Conservation (phyloP, 2,329 filamentous ascomycete genomes). For the Botrytis sinoallii region DNA sequence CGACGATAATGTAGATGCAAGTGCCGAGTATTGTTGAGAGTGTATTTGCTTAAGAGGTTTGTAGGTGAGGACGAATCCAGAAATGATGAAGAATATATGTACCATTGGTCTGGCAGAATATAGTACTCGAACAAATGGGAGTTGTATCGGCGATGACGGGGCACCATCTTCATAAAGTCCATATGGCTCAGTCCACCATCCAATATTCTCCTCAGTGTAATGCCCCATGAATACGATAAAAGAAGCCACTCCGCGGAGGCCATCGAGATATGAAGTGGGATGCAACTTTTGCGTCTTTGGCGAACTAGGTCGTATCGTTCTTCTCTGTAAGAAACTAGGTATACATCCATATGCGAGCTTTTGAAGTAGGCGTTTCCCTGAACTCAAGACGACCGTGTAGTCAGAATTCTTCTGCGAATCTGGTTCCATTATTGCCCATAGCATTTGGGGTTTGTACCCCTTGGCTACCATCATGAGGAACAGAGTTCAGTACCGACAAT, state of each 20-base stretch:
- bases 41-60: conserved; percentile 45
- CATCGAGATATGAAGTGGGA: conserved; percentile 46
- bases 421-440: conserved; percentile 14
- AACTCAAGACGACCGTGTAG: conserved; percentile 25
- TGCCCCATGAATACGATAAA: conserved; percentile 49
- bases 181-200: conserved; percentile 39
- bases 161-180: conserved; percentile 36
- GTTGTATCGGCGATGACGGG: conserved; percentile 43
- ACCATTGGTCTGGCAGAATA: conserved; percentile 49
- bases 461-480: conserved; percentile 8
- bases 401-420: conserved; percentile 22
- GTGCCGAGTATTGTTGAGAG: conserved; percentile 40
- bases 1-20: conserved; percentile 44
- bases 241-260: conserved; percentile 49
- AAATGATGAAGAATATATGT: conserved; percentile 52
- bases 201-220: conserved; percentile 43
- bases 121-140: conserved; percentile 45
- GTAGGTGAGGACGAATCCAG: conserved; percentile 47
- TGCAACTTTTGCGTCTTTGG: conserved; percentile 36
- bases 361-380: conserved; percentile 29
- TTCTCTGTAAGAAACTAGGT: conserved; percentile 38
- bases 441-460: background rate
- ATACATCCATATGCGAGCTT: conserved; percentile 33
- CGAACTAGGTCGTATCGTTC: conserved; percentile 30
- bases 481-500: background rate